Conservation (phyloP, 192 early-diverging fungal genomes). For the Linnemannia elongata region DNA sequence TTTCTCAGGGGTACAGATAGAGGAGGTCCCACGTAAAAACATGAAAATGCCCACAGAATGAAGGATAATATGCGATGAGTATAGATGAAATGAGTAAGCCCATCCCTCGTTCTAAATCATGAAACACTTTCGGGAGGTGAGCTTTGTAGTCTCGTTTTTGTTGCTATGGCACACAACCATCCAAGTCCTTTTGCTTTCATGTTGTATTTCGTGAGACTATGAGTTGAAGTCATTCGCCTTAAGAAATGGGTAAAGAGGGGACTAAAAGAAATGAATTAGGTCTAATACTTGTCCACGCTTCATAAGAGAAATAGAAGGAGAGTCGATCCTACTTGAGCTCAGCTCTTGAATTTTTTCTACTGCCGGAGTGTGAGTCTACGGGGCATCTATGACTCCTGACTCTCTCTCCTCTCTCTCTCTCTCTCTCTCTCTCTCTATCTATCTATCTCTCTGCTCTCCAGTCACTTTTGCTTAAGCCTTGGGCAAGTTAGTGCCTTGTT, state of each 20-base stretch:
- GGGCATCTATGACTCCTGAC: neutral
- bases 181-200: no score
- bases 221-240: no score
- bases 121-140: constrained; percentile 18
- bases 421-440: neutral
- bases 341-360: neutral
- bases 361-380: neutral
- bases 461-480: no score
- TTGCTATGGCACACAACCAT: no score
- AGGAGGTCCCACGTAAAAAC: constrained; percentile 35
- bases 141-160: no score
- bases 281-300: neutral
- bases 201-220: no score
- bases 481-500: neutral
- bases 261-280: neutral
- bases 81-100: neutral
- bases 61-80: no score
- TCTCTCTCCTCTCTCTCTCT: neutral
- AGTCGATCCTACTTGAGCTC: neutral
- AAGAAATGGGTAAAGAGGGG: neutral
- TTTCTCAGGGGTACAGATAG: constrained; percentile 8
- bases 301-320: neutral
- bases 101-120: neutral
- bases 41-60: neutral
- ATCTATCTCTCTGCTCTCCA: neutral